These are phyloP conservation scores for Keithomyces neogunnii DNA, from an alignment of 2,329 filamentous ascomycete species.

Conservation along the genomic window DNA sequence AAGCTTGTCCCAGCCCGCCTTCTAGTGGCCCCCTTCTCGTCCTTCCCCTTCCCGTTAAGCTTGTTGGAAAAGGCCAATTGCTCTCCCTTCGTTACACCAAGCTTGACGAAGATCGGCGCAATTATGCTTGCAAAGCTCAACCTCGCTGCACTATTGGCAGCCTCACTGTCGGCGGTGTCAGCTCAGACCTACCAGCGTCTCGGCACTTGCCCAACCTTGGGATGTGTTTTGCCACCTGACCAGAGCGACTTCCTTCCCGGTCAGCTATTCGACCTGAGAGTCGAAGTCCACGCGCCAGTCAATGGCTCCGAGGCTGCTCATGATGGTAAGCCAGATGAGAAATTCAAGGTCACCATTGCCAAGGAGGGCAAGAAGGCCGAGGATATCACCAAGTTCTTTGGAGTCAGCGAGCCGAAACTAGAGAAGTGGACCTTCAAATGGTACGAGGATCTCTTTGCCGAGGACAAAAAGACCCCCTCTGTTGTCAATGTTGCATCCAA, in stretches of 20 bases:
- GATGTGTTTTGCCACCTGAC: constrained; percentile 53
- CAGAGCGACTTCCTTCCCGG: constrained; percentile 75
- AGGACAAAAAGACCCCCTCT: constrained; percentile 59
- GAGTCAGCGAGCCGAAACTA: constrained; percentile 58
- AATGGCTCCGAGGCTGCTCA: constrained; percentile 76
- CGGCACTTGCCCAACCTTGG: constrained; percentile 49
- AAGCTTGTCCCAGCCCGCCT: neutral
- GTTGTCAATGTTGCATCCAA: constrained; percentile 75
- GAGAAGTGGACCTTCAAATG: constrained; percentile 80
- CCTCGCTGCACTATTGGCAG: constrained; percentile 23
- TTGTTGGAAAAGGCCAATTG: neutral
- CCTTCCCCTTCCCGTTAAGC: neutral
- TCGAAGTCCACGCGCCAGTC: constrained; percentile 72
- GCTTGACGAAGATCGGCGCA: neutral
- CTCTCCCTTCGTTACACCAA: neutral
- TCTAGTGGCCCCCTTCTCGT: neutral
- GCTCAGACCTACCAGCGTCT: constrained; percentile 53
- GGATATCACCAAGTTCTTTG: constrained; percentile 58
- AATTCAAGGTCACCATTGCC: constrained; percentile 66
- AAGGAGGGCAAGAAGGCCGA: constrained; percentile 50
- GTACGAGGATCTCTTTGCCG: constrained; percentile 76
- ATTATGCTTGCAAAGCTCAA: constrained; percentile 29
- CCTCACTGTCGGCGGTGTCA: constrained; percentile 30
- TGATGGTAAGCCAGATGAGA: constrained; percentile 58
- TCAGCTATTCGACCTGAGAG: constrained; percentile 75